These are phyloP conservation scores for Hygrophorus russula DNA, from an alignment of 768 basidiomycete species.

Conservation along the genomic window DNA sequence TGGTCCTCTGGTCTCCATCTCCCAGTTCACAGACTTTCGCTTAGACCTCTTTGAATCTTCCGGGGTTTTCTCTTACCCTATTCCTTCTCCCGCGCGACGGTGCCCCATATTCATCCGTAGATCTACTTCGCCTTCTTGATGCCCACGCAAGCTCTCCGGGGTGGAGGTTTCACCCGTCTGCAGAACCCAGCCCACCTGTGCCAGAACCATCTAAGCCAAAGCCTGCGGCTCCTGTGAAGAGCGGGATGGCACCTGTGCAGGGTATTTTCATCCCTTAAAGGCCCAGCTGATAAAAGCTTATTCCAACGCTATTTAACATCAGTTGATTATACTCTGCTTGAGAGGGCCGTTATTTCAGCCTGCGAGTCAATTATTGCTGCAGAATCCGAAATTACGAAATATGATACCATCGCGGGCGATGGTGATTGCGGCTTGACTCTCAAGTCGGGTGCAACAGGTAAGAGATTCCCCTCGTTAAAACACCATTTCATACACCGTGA, in stretches of 20 bases:
- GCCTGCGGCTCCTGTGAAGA: too few relatives aligned
- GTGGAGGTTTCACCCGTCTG: constrained; percentile 68
- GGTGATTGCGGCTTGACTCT: constrained; percentile 54
- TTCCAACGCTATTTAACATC: too few relatives aligned
- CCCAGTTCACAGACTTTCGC: neutral
- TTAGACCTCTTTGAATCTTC: constrained; percentile 87
- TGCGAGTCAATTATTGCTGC: constrained; percentile 59
- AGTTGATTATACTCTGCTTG: too few relatives aligned
- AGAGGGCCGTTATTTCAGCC: constrained; percentile 39
- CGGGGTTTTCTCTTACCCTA: constrained; percentile 80
- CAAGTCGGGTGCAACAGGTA: constrained; percentile 21
- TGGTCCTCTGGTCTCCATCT: neutral
- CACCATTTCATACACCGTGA: neutral
- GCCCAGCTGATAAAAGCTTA: too few relatives aligned
- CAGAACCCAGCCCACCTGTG: constrained; percentile 21
- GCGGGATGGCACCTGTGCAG: too few relatives aligned
- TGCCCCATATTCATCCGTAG: constrained; percentile 22
- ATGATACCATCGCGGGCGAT: constrained; percentile 90
- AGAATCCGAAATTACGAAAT: constrained; percentile 82
- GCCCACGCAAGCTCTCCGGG: constrained; percentile 60
- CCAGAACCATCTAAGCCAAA: neutral
- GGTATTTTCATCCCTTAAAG: too few relatives aligned
- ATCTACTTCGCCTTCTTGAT: constrained; percentile 61
- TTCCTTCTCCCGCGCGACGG: constrained; percentile 50
- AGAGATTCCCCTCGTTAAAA: neutral